Conservation (phyloP, 1,284 basidiomycete genomes). For the Heimioporus retisporus region DNA sequence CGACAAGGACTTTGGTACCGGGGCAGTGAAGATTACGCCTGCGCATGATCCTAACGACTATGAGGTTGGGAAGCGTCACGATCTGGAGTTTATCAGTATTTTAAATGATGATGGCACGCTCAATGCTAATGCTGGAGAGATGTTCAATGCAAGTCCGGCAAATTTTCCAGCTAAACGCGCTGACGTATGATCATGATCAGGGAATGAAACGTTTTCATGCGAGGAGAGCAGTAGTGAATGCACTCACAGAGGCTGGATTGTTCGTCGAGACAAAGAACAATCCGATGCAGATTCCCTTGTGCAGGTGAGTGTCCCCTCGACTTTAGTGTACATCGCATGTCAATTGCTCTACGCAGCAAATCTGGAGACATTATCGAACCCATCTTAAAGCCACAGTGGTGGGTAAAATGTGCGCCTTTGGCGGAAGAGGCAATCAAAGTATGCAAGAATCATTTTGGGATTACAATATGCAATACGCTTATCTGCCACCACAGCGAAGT, state of each 20-base stretch:
- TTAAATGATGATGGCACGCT: constrained; percentile 98
- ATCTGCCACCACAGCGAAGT: constrained; percentile 71
- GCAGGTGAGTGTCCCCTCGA: constrained; percentile 64
- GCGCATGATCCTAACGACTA: constrained; percentile 99
- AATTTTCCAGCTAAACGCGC: not conserved
- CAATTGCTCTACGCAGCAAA: constrained; percentile 64
- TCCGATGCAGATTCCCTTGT: constrained; percentile 95
- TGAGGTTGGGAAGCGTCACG: constrained; percentile 92
- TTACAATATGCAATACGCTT: not conserved
- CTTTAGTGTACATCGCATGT: constrained; percentile 3
- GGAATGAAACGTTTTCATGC: constrained; percentile 99
- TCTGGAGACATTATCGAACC: constrained; percentile 98
- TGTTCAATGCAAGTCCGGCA: constrained; percentile 67
- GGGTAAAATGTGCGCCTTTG: constrained; percentile 95
- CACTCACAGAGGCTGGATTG: constrained; percentile 87
- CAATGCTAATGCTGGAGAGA: constrained; percentile 90
- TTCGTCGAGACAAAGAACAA: constrained; percentile 97
- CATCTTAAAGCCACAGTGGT: constrained; percentile 99
- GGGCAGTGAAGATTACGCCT: constrained; percentile 99
- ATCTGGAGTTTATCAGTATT: constrained; percentile 95
- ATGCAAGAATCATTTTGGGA: not conserved
- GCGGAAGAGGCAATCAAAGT: constrained; percentile 93
- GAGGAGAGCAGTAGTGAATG: constrained; percentile 87
- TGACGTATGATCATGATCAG: constrained; percentile 44
- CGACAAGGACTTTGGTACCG: constrained; percentile 98